Base-by-base conservation (phyloP, 2,329 filamentous ascomycete genomes). In the Calonectria pseudoturangicola region DNA sequence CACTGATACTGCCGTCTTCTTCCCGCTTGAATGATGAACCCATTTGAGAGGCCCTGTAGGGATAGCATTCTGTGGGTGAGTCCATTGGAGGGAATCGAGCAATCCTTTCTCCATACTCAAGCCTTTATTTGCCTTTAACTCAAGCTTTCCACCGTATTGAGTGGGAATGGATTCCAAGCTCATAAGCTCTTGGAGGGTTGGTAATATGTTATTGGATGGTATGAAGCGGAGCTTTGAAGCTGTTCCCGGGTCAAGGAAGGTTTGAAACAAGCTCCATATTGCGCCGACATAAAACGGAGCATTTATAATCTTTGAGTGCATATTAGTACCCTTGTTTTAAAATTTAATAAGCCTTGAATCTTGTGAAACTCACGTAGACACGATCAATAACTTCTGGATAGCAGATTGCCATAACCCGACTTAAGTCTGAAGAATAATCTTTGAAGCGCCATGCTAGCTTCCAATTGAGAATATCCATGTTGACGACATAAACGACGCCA, bases 351-450 rank as follows among this genome's bases (percentile, higher is more conserved):
- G 21, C 21, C 21, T 21, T 21, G 21, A 5, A 16, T 6, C 6
- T 41, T 27, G 2, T 16, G 21, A 18, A 60, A 60, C 54, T 4
- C 28, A 60, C 54, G 39, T 60, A 60, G 21, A 60, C 54, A 16
- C 54, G 54, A 28, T 60, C 54, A 36, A 60, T 60, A 16, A 60
- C 54, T 25, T 60, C 54, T 18, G 54, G 54, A 12, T 41, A 60
- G 21, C 54, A 60, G 4, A 41, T 60, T 18, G 54, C 54, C 21
- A 60, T 12, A 15, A 60, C 25, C 13, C 16, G 15, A 36, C 54
- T 60, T 13, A 60, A 21, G 16, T 60, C 54, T 10, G 54, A 36
- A 28, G 54, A 21, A 12, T 60, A 60, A 36, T 60, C 54, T 16
- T 60, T 60, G 33, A 60, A 60, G 13, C 54, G 54, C 54, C 54